Evolutionary conservation across 176 grass and related monocot genomes (phyloP), one percentile per base, ranked within the genome.

Genomic region (Typha latifolia): DNA sequence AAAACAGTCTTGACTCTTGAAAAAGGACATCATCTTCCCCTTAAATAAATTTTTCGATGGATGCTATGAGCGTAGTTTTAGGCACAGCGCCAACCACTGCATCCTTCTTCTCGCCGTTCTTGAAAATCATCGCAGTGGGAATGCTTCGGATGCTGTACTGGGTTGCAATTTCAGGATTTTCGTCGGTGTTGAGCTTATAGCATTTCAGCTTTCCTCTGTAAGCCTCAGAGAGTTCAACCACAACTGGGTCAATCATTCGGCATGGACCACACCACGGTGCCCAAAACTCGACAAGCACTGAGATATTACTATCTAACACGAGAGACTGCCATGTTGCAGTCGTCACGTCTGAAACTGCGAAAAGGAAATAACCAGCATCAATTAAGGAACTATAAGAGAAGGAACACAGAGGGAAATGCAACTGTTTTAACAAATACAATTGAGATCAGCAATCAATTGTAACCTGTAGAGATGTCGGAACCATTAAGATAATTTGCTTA

Each of bases 241-340:
- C 51, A 19, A 93, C 69, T 5, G 94, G 94, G 12, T 89, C 86
- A 14, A 99, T 87, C 86, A 90, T 87, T 66, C 87, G 74, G 76
- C 94, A 93, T 0, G 94, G 94, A 49, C 89, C 94, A 31, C 94
- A 97, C 94, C 94, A 97, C 10, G 89, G 48, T 13, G 94, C 89
- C 94, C 94, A 93, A 64, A 92, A 93, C 49, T 90, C 67, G 27
- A 99, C 86, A 24, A 99, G 72, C 63, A 90, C 86, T 23, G 94
- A 86, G 49, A 94, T 52, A 70, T 85, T 82, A 2, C 82, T 88
- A 65, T 89, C 82, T 21, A 78, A 23, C 26, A 94, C 79, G 49
- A 82, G 65, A 4, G 82, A 71, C 62, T 94, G 72, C 85, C 90
- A 94, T 51, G 85, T 85, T 14, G 79, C 68, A 62, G 82, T 89